Evolutionary conservation across 2,329 filamentous ascomycete species (phyloP).

Genomic region (Exophiala lecanii-corni): DNA sequence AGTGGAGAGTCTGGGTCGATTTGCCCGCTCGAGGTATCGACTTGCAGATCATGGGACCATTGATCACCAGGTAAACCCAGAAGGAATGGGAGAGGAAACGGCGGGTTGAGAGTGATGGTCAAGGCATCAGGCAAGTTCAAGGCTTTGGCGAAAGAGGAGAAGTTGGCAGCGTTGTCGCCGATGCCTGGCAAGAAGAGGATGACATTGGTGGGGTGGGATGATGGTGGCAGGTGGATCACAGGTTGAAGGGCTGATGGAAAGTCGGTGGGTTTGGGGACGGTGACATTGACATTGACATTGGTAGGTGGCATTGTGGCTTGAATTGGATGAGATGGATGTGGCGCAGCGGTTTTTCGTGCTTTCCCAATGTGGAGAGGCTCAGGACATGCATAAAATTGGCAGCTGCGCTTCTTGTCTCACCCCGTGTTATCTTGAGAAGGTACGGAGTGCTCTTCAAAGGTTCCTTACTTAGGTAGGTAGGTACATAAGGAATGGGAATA

Average conservation of each 20-base stretch:
- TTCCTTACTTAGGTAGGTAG: too few species aligned
- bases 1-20: conserved; percentile 62
- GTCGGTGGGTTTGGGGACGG: conserved; percentile 36
- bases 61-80: conserved; percentile 52
- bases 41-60: conserved; percentile 63
- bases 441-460: too few species aligned
- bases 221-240: conserved; percentile 36
- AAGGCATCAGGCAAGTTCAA: conserved; percentile 72
- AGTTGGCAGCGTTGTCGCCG: conserved; percentile 68
- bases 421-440: too few species aligned
- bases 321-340: neutral
- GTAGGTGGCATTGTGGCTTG: conserved; percentile 29
- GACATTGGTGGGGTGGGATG: conserved; percentile 46
- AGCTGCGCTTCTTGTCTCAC: too few species aligned
- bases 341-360: too few species aligned
- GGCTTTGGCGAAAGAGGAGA: conserved; percentile 63
- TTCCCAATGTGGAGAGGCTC: too few species aligned
- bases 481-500: too few species aligned
- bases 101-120: conserved; percentile 68
- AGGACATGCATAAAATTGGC: too few species aligned
- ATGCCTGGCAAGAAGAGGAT: conserved; percentile 80
- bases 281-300: too few species aligned
- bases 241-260: conserved; percentile 42
- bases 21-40: conserved; percentile 48
- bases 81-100: conserved; percentile 63